These are phyloP conservation scores for Gaeumannomyces tritici DNA, from an alignment of 2,329 filamentous ascomycete species.

Conservation along the genomic window DNA sequence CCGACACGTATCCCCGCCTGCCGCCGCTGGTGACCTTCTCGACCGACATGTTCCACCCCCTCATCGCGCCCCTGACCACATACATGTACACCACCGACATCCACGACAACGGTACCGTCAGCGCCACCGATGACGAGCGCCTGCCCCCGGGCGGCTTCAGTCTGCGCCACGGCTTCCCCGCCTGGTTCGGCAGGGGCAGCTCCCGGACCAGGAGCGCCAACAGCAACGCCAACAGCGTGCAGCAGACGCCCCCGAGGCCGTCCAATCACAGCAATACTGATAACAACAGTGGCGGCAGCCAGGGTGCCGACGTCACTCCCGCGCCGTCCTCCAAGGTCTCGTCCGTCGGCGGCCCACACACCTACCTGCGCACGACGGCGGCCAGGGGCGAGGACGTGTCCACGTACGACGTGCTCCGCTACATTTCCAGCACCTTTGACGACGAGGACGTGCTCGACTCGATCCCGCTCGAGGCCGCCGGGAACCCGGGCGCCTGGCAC, in stretches of 20 bases:
- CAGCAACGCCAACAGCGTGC: conserved; percentile 1
- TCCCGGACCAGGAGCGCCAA: conserved; percentile 22
- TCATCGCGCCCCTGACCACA: conserved; percentile 87
- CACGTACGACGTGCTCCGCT: conserved; percentile 62
- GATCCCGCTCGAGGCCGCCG: conserved; percentile 71
- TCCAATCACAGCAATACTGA: conserved; percentile 8
- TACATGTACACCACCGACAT: conserved; percentile 83
- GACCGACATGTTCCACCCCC: conserved; percentile 88
- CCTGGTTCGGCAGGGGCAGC: conserved; percentile 66
- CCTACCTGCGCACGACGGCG: conserved; percentile 31
- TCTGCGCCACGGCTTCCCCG: conserved; percentile 79
- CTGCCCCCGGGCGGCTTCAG: conserved; percentile 86
- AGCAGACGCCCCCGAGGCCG: conserved; percentile 15
- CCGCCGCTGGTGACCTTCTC: conserved; percentile 82
- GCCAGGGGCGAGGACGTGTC: conserved; percentile 32
- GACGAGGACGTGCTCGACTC: conserved; percentile 68
- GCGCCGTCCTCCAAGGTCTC: conserved; percentile 7
- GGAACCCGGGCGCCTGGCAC: conserved; percentile 87
- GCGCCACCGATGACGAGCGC: conserved; percentile 72
- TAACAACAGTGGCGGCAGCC: conserved; percentile 12
- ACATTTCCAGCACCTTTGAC: conserved; percentile 75
- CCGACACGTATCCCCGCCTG: conserved; percentile 64
- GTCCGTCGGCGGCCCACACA: conserved; percentile 11
- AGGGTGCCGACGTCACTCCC: conserved; percentile 19
- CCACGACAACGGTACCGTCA: conserved; percentile 66